Evolutionary conservation across 192 early-diverging fungal genomes (phyloP), one percentile per base, ranked within the genome.

Genomic region (Spinellus fusiger): DNA sequence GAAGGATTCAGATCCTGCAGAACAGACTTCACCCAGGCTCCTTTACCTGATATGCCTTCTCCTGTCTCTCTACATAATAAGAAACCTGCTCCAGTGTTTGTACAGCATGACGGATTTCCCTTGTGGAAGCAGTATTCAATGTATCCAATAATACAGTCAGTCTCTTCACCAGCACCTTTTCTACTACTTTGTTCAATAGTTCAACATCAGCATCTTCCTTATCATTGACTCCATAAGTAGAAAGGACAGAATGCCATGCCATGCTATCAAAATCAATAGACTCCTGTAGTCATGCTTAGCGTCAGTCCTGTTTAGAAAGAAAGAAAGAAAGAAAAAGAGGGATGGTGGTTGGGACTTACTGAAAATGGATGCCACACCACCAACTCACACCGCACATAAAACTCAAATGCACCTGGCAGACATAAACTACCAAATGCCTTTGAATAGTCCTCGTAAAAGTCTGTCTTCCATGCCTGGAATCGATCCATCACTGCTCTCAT

Each of bases 361-460:
- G 62, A 54, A 29, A 81, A 73, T 6, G 82, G 75, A 61, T 81
- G 70, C 76, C 79, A 84, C 0, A 74, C 58, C 18, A 80, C 64
- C 5, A 79, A 59, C 53, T 84, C 77, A 27, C 70, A 68, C n/a
- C 82, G 73, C 7, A 84, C 56, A 54, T 73, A 81, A 46, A 84
- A 77, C 38, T 81, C 79, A 73, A 84, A 84, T 7, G 79, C 82
- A 6, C 70, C 61, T 0, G 82, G 77, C 62, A 84, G 34, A 29
- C 78, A 69, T 0, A 84, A 63, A 0, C 75, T 76, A 12, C 82
- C 82, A 64, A 77, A 84, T 0, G 82, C 82, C 48, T 81, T 81
- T 35, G 59, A 57, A 59, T 84, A 84, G 51, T 84, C 82, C 31
- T 74, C 76, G 40, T 62, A 65, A 35, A 74, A 80, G 0, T 79